Evolutionary conservation across 306 rosid genomes (phyloP), one percentile per base, ranked within the genome.

Genomic region (Medicago ruthenica): DNA sequence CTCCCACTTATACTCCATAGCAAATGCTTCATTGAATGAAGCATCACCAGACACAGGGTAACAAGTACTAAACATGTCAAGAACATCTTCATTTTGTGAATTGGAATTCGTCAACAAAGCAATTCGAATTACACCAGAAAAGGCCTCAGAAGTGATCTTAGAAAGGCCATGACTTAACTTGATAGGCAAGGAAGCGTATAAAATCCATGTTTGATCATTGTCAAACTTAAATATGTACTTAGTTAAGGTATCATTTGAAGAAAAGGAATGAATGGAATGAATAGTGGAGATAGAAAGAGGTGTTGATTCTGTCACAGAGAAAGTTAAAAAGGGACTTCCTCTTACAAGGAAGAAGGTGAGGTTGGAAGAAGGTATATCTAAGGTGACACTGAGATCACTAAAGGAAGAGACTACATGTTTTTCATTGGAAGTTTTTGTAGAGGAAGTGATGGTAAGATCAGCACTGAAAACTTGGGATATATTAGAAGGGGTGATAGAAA

Each of bases 201-300:
- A 69, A 8, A 91, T 67, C 98, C 98, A 94, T 39, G 96, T 91
- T 80, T 94, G 98, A 12, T 75, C 82, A 76, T 89, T 91, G 88
- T 89, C 87, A 70, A 94, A 83, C 54, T 69, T 63, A 78, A 94
- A 27, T 8, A 87, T 85, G 79, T 72, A 72, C 78, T 87, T 94
- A 15, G 94, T 94, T 0, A 10, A 48, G 13, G 92, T 59, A 1
- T 27, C 16, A 17, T 89, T 85, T 6, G 91, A 65, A 6, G 94
- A 86, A 48, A 88, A 76, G 0, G 90, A 87, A 8, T 86, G 69
- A 20, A 94, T 84, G 6, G 89, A 82, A 48, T 91, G 98, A 51
- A 82, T 73, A 37, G 96, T 88, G 4, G 89, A 71, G 71, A 94
- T 83, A 7, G 94, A 91, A 73, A 94, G 54, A 11, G 74, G 21